A percentile compares a stretch with the other conserved stretches of the same genome.
Conservation (phyloP, 176 grass and related monocot genomes). For the Carex myosuroides region DNA sequence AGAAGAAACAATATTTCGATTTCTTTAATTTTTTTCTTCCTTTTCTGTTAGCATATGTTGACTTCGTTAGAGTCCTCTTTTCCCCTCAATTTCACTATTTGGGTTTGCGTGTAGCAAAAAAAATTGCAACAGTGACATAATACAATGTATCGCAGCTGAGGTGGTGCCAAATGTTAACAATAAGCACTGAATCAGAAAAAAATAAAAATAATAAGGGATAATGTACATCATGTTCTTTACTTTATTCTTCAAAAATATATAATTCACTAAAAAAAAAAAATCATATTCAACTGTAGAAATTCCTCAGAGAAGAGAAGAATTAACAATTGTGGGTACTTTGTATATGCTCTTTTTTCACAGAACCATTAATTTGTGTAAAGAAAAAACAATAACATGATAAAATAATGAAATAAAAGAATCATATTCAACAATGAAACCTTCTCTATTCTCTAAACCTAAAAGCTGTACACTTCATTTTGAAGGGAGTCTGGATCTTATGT, state of each 20-base stretch:
- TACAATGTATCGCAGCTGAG: neutral
- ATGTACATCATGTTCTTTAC: neutral
- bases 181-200: neutral
- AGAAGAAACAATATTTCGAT: too few relatives aligned
- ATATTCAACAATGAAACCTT: neutral
- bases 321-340: neutral
- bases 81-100: neutral
- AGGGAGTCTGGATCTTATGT: conserved; percentile 9
- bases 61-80: neutral
- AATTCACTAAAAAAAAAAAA: neutral
- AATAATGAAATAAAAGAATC: conserved; percentile 9
- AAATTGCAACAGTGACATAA: neutral
- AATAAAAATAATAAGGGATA: neutral
- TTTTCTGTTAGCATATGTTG: too few relatives aligned
- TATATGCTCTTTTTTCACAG: neutral
- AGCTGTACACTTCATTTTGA: neutral
- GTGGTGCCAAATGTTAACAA: neutral
- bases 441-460: neutral
- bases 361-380: neutral
- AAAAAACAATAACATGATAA: neutral
- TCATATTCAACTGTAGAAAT: neutral
- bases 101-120: neutral
- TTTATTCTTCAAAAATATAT: neutral
- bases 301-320: neutral
- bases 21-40: too few relatives aligned